Evolutionary conservation across 768 basidiomycete genomes (phyloP).

Genomic region (Auriculariales sp.): DNA sequence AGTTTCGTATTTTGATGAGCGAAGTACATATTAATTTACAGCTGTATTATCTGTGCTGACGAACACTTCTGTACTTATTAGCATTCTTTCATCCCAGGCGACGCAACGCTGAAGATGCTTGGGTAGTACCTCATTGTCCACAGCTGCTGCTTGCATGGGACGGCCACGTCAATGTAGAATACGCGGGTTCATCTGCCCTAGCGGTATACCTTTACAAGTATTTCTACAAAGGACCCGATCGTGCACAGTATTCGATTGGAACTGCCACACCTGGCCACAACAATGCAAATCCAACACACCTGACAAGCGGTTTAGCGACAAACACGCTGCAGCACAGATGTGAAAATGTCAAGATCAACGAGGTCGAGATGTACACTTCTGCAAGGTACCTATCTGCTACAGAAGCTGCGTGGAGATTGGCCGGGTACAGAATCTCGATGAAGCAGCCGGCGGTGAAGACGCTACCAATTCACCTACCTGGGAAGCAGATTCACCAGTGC

Average conservation of each 20-base stretch:
- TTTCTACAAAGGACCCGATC: slow-evolving; percentile 8
- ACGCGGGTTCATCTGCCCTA: not conserved
- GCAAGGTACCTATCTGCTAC: slow-evolving; percentile 20
- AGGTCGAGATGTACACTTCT: slow-evolving; percentile 22
- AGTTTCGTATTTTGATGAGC: not conserved
- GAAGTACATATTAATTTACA: too few species aligned
- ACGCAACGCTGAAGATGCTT: not conserved
- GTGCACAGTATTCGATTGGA: slow-evolving; percentile 2
- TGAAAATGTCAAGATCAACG: too few species aligned
- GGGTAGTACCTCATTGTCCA: slow-evolving; percentile 2
- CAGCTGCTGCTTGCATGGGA: slow-evolving; percentile 6
- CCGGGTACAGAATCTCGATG: slow-evolving; percentile 19
- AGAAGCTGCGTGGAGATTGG: slow-evolving; percentile 23
- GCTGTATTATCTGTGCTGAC: too few species aligned
- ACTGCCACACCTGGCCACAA: too few species aligned
- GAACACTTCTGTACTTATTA: too few species aligned
- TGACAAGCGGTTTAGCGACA: too few species aligned
- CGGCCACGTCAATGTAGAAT: slow-evolving; percentile 7
- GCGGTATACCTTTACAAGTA: slow-evolving; percentile 10
- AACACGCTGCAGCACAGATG: too few species aligned
- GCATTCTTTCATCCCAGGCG: too few species aligned
- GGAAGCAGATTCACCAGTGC: slow-evolving; percentile 14
- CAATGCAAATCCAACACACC: too few species aligned
- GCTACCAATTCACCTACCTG: slow-evolving; percentile 19
- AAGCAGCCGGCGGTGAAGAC: slow-evolving; percentile 20